phyloP scores from a whole-genome alignment of 140 eudicot species.

The Bidens hawaiensis region DNA sequence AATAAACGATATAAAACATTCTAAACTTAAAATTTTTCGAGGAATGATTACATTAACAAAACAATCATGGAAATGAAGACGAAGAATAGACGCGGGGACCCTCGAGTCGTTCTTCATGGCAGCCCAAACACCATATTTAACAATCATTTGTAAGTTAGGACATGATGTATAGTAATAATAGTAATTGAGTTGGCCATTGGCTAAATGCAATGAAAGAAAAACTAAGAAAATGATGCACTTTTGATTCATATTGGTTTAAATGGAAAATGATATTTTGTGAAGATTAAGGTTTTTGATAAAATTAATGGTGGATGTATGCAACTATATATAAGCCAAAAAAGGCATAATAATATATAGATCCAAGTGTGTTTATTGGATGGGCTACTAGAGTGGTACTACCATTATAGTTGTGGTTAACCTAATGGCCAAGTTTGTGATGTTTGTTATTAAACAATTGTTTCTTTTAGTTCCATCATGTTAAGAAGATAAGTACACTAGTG shows the following conservation, averaged over 20 bases:
- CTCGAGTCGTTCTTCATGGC: slow-evolving; percentile 62
- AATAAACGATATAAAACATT: too few species aligned
- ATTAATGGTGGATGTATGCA: slow-evolving; percentile 15
- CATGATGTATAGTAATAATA: slow-evolving; percentile 49
- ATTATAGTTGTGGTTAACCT: slow-evolving; percentile 43
- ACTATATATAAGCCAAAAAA: slow-evolving; percentile 37
- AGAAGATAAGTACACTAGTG: slow-evolving; percentile 29
- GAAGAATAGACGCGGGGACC: slow-evolving; percentile 83
- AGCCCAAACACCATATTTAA: slow-evolving; percentile 62
- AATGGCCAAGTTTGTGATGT: slow-evolving; percentile 43
- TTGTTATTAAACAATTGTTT: slow-evolving; percentile 22
- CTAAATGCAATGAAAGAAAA: slow-evolving; percentile 18
- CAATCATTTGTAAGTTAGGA: slow-evolving; percentile 53
- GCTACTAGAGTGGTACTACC: slow-evolving; percentile 45
- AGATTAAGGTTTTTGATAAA: slow-evolving; percentile 11
- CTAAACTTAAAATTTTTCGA: neutral
- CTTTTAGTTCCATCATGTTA: slow-evolving; percentile 24
- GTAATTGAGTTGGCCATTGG: slow-evolving; percentile 44
- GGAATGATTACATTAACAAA: slow-evolving; percentile 53
- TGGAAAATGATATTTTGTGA: slow-evolving; percentile 1
- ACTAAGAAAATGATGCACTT: slow-evolving; percentile 27
- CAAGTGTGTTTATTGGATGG: slow-evolving; percentile 30
- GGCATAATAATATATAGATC: neutral
- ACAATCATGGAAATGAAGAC: slow-evolving; percentile 85
- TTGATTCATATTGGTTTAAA: slow-evolving; percentile 33